Percentiles rank a stretch among this genome's conserved stretches.
phyloP scores from a whole-genome alignment of 495 filamentous ascomycete species.

The Daldinia grandis region DNA sequence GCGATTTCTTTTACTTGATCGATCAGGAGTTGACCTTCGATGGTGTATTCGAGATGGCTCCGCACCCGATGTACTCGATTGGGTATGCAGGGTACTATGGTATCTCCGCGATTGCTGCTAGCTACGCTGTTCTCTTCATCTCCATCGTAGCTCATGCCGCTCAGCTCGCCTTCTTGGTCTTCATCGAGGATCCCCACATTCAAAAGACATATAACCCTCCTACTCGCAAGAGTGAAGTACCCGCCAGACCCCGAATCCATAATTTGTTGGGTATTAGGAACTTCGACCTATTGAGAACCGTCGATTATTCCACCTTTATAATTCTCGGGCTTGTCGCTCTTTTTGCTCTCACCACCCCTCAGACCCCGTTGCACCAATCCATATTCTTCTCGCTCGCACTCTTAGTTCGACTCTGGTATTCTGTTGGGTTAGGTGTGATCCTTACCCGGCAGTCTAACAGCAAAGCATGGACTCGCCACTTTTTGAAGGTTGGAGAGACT shows the following conservation, averaged over 20 bases:
- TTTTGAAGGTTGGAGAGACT: constrained; percentile 93
- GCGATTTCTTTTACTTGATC: constrained; percentile 98
- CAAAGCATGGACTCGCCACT: constrained; percentile 95
- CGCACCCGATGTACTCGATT: constrained; percentile 99
- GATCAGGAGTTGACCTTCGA: constrained; percentile 98
- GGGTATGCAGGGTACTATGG: constrained; percentile 98
- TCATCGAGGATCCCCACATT: constrained; percentile 97
- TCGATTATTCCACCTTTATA: constrained; percentile 80
- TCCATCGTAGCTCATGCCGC: constrained; percentile 94
- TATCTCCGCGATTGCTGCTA: constrained; percentile 97
- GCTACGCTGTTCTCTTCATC: constrained; percentile 95
- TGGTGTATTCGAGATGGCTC: constrained; percentile 98
- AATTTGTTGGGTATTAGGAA: constrained; percentile 82
- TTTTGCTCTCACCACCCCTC: constrained; percentile 78
- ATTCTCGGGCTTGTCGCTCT: constrained; percentile 75
- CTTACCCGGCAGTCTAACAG: constrained; percentile 84
- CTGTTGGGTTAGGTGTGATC: constrained; percentile 84
- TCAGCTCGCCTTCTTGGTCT: constrained; percentile 88
- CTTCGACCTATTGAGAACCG: constrained; percentile 84
- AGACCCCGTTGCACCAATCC: constrained; percentile 73
- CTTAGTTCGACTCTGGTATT: constrained; percentile 90
- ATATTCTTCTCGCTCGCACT: constrained; percentile 84
- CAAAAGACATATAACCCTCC: constrained; percentile 97
- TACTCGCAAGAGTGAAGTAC: constrained; percentile 63
- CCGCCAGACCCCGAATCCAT: constrained; percentile 67